phyloP scores from a whole-genome alignment of 2,329 filamentous ascomycete genomes.

The Ascochyta viciae-villosae region DNA sequence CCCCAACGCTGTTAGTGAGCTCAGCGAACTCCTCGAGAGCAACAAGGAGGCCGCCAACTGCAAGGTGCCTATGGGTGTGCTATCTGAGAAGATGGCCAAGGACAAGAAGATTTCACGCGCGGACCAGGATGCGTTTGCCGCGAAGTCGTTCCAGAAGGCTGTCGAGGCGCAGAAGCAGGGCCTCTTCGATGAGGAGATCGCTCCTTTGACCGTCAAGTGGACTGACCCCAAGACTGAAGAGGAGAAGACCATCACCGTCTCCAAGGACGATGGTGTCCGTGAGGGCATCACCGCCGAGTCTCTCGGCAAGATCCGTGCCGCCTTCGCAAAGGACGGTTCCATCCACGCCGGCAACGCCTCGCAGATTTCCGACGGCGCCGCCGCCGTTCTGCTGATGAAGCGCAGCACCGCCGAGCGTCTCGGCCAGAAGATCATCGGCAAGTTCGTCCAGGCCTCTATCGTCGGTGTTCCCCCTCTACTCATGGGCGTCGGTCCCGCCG shows the following conservation, averaged over 20 bases:
- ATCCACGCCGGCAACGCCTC: conserved; percentile 97
- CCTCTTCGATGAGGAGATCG: conserved; percentile 93
- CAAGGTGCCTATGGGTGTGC: conserved; percentile 94
- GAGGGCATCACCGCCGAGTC: conserved; percentile 85
- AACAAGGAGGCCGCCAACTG: conserved; percentile 88
- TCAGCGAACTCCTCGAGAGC: conserved; percentile 85
- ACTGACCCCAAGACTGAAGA: conserved; percentile 91
- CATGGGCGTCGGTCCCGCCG: conserved; percentile 96
- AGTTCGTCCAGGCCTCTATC: conserved; percentile 84
- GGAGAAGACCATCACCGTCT: conserved; percentile 81
- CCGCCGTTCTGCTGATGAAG: conserved; percentile 94
- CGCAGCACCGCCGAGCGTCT: conserved; percentile 87
- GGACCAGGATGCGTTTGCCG: conserved; percentile 90
- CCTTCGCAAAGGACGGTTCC: conserved; percentile 88
- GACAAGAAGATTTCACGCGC: conserved; percentile 75
- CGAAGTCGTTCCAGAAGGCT: conserved; percentile 91
- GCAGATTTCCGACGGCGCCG: conserved; percentile 92
- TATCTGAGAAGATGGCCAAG: conserved; percentile 95
- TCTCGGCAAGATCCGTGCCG: conserved; percentile 87
- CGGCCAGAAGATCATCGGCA: conserved; percentile 87
- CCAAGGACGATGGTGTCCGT: conserved; percentile 86
- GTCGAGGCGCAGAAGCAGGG: conserved; percentile 82
- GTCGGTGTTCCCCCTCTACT: conserved; percentile 91
- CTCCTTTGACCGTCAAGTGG: conserved; percentile 83
- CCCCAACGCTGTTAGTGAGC: conserved; percentile 86